Percentiles rank a stretch among this genome's conserved stretches.
Conservation (phyloP, 202 grass and related monocot species). For the Panicum virgatum region DNA sequence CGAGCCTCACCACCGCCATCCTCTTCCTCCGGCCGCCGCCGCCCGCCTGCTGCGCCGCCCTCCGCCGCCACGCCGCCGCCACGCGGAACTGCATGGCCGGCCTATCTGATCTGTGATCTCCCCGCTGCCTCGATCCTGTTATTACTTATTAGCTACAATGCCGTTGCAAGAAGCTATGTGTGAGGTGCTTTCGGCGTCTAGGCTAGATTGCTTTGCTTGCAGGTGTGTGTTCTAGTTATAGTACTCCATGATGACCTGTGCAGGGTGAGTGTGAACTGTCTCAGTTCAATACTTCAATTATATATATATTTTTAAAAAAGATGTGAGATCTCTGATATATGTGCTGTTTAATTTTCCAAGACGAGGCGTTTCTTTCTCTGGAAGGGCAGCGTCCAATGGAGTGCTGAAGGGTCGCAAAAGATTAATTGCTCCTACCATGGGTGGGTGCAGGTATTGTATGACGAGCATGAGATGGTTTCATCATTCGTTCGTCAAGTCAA, state of each 20-base stretch:
- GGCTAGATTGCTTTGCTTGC: background rate
- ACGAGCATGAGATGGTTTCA: background rate
- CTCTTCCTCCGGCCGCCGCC: constrained; percentile 26
- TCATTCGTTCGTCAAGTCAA: background rate
- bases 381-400: constrained; percentile 35
- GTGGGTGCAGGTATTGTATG: background rate
- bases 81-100: constrained; percentile 40
- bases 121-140: background rate
- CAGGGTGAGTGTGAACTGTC: background rate
- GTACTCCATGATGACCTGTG: background rate
- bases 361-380: constrained; percentile 8
- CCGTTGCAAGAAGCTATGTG: background rate
- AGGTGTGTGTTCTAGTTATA: constrained; percentile 12
- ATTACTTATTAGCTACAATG: background rate
- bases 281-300: background rate
- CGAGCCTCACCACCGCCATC: constrained; percentile 61
- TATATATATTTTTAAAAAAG: background rate
- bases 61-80: background rate
- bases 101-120: background rate
- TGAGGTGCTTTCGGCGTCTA: background rate
- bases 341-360: background rate
- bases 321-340: background rate
- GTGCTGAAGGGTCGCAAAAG: constrained; percentile 20
- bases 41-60: background rate
- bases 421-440: background rate